A percentile compares a stretch with the other conserved stretches of the same genome.
These are phyloP conservation scores for Globisporangium middletonii DNA, from an alignment of 352 stramenopile genomes.

Conservation along the genomic window DNA sequence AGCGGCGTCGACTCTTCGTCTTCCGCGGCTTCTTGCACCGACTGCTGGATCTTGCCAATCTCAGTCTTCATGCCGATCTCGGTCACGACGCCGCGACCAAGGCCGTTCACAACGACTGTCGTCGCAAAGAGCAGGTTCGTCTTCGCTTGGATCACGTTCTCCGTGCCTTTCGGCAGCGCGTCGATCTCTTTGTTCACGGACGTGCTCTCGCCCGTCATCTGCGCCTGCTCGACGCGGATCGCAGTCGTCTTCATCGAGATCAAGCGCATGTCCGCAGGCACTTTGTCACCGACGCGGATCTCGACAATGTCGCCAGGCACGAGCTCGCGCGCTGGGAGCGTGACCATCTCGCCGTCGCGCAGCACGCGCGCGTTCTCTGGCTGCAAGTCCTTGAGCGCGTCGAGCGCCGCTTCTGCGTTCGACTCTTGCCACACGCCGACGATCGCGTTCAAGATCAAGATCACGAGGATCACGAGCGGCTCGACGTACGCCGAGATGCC, in stretches of 20 bases:
- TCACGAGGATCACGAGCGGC: constrained; percentile 95
- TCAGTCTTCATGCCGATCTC: constrained; percentile 97
- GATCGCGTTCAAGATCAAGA: constrained; percentile 95
- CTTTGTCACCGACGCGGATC: constrained; percentile 95
- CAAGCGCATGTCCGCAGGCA: constrained; percentile 95
- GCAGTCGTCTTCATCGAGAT: constrained; percentile 93
- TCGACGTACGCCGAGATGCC: constrained; percentile 93
- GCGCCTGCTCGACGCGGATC: constrained; percentile 93
- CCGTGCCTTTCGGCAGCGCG: constrained; percentile 48
- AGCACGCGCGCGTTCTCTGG: constrained; percentile 88
- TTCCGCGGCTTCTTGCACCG: constrained; percentile 90
- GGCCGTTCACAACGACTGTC: constrained; percentile 96
- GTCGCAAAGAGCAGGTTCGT: constrained; percentile 97
- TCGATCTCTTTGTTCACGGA: constrained; percentile 92
- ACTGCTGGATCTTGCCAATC: constrained; percentile 97
- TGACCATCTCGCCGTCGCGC: constrained; percentile 80
- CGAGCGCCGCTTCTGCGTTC: constrained; percentile 91
- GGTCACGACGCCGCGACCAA: constrained; percentile 91
- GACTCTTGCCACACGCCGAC: constrained; percentile 96
- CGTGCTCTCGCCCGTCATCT: constrained; percentile 95
- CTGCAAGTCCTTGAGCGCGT: constrained; percentile 96
- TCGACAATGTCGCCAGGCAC: constrained; percentile 97
- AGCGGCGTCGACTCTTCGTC: constrained; percentile 96
- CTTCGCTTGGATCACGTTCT: constrained; percentile 89
- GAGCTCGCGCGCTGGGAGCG: constrained; percentile 85